Evolutionary conservation across 148 eudicot species (phyloP), one percentile per base, ranked within the genome.

Genomic region (Pharnaceum exiguum): DNA sequence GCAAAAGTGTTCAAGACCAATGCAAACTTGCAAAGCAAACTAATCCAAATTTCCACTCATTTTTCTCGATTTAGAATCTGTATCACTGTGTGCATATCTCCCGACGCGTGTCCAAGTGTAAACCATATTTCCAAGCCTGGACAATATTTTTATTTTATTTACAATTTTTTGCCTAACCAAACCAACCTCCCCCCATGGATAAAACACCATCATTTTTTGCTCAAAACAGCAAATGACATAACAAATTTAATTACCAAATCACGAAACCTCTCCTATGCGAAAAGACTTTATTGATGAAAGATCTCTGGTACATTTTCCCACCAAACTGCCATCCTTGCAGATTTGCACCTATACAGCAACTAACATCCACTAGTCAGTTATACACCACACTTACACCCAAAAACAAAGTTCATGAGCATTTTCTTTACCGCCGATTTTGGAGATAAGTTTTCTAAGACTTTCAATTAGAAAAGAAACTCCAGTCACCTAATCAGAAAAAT

Each of bases 91-190:
- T 38, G 59, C 17, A 42, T 28, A 43, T 33, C 18, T 7, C 58
- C 15, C 59, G 51, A 59, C 71, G 58, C 30, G 31, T 51, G 51
- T 43, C 68, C 33, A 59, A 39, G 12, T 39, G 19, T 31, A 31
- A 50, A 59, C 28, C 59, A 33, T 54, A 24, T 43, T 31, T 24
- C 16, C 33, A 53, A 27, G 37, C 50, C 19, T 31, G 2, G 46
- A 59, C 59, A 51, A 32, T 43, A 48, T 62, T 55, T 55, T 31
- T 44, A 21, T 40, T 62, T n/a, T n/a, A n/a, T n/a, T n/a, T n/a
- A n/a, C n/a, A n/a, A n/a, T n/a, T n/a, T n/a, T n/a, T 51, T 26
- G 37, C 48, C 49, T 15, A 47, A 53, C 31, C 37, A 30, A 39
- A 18, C 40, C 44, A 60, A 29, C 59, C 22, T 33, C 31, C 28